Conservation (phyloP, 495 filamentous ascomycete species). For the Hyaloscypha variabilis region DNA sequence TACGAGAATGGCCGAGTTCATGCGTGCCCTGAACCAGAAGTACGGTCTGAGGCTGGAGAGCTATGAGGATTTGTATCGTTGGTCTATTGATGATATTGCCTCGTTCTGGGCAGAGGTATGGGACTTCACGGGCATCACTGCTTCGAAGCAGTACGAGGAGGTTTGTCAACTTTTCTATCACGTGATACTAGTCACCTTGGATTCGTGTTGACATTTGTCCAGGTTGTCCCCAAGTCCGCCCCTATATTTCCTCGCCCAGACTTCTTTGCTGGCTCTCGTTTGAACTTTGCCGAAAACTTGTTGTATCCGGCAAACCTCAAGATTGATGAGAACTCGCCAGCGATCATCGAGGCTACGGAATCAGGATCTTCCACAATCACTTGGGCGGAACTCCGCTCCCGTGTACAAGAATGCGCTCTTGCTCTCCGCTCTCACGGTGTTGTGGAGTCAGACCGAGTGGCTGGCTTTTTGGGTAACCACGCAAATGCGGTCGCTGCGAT, state of each 20-base stretch:
- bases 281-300: slow-evolving; percentile 69
- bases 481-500: slow-evolving; percentile 69
- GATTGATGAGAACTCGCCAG: slow-evolving; percentile 58
- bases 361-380: slow-evolving; percentile 53
- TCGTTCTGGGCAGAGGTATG: slow-evolving; percentile 87
- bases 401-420: slow-evolving; percentile 54
- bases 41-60: slow-evolving; percentile 61
- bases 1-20: slow-evolving; percentile 73
- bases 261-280: slow-evolving; percentile 70
- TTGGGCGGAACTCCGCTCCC: slow-evolving; percentile 60
- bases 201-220: slow-evolving; percentile 14
- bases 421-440: slow-evolving; percentile 66
- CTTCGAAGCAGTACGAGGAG: slow-evolving; percentile 62
- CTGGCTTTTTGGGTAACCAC: slow-evolving; percentile 68
- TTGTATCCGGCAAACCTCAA: slow-evolving; percentile 51
- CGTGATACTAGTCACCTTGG: slow-evolving; percentile 1
- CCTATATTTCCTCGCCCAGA: slow-evolving; percentile 82
- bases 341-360: slow-evolving; percentile 69
- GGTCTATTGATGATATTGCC: slow-evolving; percentile 78
- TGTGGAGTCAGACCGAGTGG: slow-evolving; percentile 68
- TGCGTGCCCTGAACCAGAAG: slow-evolving; percentile 67
- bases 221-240: slow-evolving; percentile 70
- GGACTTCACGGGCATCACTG: slow-evolving; percentile 74
- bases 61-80: slow-evolving; percentile 75
- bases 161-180: slow-evolving; percentile 40